Evolutionary conservation across 2,329 filamentous ascomycete genomes (phyloP).

Genomic region (Cordyceps farinosa): DNA sequence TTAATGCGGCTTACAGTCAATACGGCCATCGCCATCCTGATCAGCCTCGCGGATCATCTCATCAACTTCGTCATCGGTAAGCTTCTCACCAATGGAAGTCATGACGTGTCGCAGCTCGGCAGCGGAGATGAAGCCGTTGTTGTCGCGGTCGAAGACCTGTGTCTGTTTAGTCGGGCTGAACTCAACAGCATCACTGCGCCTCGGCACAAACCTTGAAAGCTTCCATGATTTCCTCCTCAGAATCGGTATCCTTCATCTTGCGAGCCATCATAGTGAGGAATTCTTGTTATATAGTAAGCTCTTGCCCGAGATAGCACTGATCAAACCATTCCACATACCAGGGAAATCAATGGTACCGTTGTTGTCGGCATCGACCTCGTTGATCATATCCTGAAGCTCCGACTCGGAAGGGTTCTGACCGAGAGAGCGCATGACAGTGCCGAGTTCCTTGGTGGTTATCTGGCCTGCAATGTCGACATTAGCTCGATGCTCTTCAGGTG

Average conservation of each 20-base stretch:
- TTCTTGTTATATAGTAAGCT: conserved; percentile 46
- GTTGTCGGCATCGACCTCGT: conserved; percentile 89
- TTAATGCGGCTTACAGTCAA: conserved; percentile 64
- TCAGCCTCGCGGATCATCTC: conserved; percentile 93
- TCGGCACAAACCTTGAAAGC: conserved; percentile 70
- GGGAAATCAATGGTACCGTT: conserved; percentile 91
- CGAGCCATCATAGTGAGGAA: conserved; percentile 92
- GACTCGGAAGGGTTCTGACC: conserved; percentile 89
- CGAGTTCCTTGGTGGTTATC: conserved; percentile 88
- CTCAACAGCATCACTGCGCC: background rate
- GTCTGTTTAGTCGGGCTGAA: background rate
- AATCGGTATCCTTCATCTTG: conserved; percentile 93
- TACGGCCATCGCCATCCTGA: conserved; percentile 83
- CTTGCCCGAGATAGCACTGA: background rate
- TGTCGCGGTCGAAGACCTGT: conserved; percentile 79
- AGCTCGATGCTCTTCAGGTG: background rate
- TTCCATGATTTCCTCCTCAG: conserved; percentile 85
- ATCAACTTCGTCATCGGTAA: conserved; percentile 86
- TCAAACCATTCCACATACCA: conserved; percentile 51
- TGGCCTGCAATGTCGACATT: conserved; percentile 56
- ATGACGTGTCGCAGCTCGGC: conserved; percentile 86
- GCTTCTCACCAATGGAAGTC: conserved; percentile 88
- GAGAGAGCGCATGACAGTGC: conserved; percentile 85
- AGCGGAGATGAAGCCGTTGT: conserved; percentile 88
- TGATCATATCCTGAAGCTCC: conserved; percentile 91